phyloP scores from a whole-genome alignment of 139 green algal genomes.

The Chlorella sp. region DNA sequence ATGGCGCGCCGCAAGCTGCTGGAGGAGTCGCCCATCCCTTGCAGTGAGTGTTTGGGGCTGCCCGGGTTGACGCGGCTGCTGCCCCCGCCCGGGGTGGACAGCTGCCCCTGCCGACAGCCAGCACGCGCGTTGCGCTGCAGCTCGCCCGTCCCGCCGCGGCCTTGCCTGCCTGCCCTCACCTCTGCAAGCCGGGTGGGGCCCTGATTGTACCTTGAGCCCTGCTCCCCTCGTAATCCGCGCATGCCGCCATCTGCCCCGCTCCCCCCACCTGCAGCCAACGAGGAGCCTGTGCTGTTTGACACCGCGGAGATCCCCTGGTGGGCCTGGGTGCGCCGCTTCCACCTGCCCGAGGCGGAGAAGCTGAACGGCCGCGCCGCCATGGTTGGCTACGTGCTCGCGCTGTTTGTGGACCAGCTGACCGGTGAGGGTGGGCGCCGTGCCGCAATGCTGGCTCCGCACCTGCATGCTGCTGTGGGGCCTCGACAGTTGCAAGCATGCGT shows the following conservation, averaged over 20 bases:
- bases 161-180: neutral
- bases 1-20: conserved; percentile 88
- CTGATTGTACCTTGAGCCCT: neutral
- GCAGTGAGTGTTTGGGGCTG: conserved; percentile 51
- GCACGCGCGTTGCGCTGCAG: neutral
- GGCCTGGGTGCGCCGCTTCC: conserved; percentile 94
- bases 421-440: conserved; percentile 36
- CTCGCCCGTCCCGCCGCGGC: neutral
- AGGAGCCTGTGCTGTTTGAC: conserved; percentile 93
- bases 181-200: neutral
- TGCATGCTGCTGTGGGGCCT: neutral
- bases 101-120: too few species aligned
- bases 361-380: conserved; percentile 94
- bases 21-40: conserved; percentile 81
- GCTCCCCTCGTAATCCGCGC: too few species aligned
- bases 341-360: conserved; percentile 96
- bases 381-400: conserved; percentile 89
- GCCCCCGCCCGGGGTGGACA: too few species aligned
- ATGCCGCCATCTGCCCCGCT: neutral
- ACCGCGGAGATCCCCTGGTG: conserved; percentile 93
- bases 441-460: too few species aligned
- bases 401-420: conserved; percentile 80
- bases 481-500: neutral
- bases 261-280: conserved; percentile 82
- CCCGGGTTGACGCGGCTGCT: too few species aligned